Percentiles rank a stretch among this genome's conserved stretches.
Conservation (phyloP, 2,329 filamentous ascomycete genomes). For the Cordyceps farinosa region DNA sequence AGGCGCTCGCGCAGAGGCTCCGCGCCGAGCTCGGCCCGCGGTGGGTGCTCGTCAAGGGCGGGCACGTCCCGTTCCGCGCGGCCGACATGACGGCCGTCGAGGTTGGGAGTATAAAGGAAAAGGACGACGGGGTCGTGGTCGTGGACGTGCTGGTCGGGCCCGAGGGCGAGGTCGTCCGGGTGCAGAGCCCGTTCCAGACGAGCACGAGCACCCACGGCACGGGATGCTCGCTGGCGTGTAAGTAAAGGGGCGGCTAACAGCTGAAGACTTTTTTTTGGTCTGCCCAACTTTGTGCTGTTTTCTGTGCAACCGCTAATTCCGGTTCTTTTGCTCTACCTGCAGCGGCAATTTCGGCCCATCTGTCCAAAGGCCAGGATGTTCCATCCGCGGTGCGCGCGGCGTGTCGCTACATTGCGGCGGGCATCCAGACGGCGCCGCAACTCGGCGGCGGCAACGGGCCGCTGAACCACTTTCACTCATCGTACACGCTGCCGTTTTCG, state of each 20-base stretch:
- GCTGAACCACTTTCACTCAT: slow-evolving; percentile 75
- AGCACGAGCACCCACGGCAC: slow-evolving; percentile 90
- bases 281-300: background rate
- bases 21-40: slow-evolving; percentile 63
- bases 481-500: slow-evolving; percentile 63
- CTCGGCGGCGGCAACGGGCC: slow-evolving; percentile 68
- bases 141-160: slow-evolving; percentile 72
- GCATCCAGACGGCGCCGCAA: slow-evolving; percentile 61
- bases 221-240: slow-evolving; percentile 87
- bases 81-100: slow-evolving; percentile 58
- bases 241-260: slow-evolving; percentile 31
- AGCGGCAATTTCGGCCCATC: slow-evolving; percentile 73
- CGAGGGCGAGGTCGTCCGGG: slow-evolving; percentile 50
- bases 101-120: slow-evolving; percentile 60
- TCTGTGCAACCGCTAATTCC: background rate
- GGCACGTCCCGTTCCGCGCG: slow-evolving; percentile 62
- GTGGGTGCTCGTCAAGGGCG: slow-evolving; percentile 86
- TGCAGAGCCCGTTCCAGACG: slow-evolving; percentile 67
- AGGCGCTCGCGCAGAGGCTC: slow-evolving; percentile 63
- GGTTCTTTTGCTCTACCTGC: no score
- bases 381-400: slow-evolving; percentile 61
- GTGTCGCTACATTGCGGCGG: slow-evolving; percentile 68
- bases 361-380: slow-evolving; percentile 57
- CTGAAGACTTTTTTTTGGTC: background rate
- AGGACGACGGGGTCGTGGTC: slow-evolving; percentile 58